Base-by-base conservation (phyloP, 2,329 filamentous ascomycete genomes). In the Colletotrichum zoysiae region DNA sequence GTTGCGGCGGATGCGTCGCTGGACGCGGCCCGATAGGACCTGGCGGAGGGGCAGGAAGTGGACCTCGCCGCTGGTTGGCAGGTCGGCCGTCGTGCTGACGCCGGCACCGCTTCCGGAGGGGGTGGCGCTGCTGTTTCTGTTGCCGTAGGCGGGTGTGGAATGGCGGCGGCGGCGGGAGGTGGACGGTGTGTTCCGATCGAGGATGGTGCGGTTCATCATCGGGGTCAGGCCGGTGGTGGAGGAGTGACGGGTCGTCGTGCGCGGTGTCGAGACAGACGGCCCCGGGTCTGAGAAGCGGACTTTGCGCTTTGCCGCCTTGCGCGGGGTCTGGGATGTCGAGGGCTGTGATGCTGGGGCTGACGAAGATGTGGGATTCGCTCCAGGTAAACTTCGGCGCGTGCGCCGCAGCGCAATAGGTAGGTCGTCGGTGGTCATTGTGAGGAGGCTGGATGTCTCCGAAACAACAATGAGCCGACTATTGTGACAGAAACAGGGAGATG, bases 241-340 rank as follows among this genome's bases (percentile, higher is more conserved):
- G 5, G 65, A 33, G 33, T 26, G 26, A 9, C 71, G 61, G 46
- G 56, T 53, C n/a, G 51, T 70, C 67, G 61, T 76, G 65, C 26
- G 80, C 71, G 23, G 76, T 46, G 70, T 73, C 6, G 70, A 51
- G 48, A 80, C 71, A 0, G 80, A 77, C 1, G 83, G 82, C 0
- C 86, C 88, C 11, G 88, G 87, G 51, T 90, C 88, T 0, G 89
- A 91, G 79, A 90, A 90, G 48, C 89, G 86, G 30, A 90, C 88
- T 68, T 83, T 82, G 74, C 86, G 87, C 75, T 84, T 87, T 1
- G 60, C 58, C 5, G 58, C 65, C 11, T 70, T 73, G 18, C 44
- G 67, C 1, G 72, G 74, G 23, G 71, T 74, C 30, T 68, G 67
- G 71, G 44, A 51, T 12, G 68, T 59, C 38, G 78, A 83, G 3